Conservation (phyloP, 129 eudicot species). For the Lactuca saligna region DNA sequence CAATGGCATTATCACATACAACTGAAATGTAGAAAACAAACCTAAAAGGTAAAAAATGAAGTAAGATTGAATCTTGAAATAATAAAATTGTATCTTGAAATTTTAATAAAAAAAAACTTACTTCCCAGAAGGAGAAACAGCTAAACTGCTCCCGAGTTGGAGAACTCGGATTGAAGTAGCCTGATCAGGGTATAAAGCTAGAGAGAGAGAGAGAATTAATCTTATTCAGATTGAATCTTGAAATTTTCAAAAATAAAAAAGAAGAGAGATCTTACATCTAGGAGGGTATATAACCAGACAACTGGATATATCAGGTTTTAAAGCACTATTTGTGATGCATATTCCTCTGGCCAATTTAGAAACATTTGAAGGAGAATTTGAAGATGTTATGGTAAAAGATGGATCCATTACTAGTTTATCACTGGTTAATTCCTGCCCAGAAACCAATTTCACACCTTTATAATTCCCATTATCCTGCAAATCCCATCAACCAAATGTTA, state of each 20-base stretch:
- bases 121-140: constrained; percentile 83
- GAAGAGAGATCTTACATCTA: constrained; percentile 55
- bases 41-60: constrained; percentile 47
- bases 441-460: constrained; percentile 74
- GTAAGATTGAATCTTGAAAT: background rate
- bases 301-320: constrained; percentile 61
- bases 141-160: constrained; percentile 76
- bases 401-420: constrained; percentile 69
- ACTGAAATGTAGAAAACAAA: constrained; percentile 74
- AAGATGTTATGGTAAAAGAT: constrained; percentile 42
- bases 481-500: constrained; percentile 1
- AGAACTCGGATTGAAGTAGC: constrained; percentile 64
- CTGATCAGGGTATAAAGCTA: constrained; percentile 89
- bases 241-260: background rate
- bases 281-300: constrained; percentile 89
- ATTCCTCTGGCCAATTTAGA: constrained; percentile 69
- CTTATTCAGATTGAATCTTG: constrained; percentile 21
- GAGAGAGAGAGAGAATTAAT: constrained; percentile 21
- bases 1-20: constrained; percentile 55
- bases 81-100: background rate
- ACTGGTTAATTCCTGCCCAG: constrained; percentile 92
- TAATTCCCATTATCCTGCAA: constrained; percentile 57
- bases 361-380: constrained; percentile 34
- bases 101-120: constrained; percentile 36
- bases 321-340: constrained; percentile 63